Conservation (phyloP, 305 asterid genomes). For the Solanum aculeatissimum region DNA sequence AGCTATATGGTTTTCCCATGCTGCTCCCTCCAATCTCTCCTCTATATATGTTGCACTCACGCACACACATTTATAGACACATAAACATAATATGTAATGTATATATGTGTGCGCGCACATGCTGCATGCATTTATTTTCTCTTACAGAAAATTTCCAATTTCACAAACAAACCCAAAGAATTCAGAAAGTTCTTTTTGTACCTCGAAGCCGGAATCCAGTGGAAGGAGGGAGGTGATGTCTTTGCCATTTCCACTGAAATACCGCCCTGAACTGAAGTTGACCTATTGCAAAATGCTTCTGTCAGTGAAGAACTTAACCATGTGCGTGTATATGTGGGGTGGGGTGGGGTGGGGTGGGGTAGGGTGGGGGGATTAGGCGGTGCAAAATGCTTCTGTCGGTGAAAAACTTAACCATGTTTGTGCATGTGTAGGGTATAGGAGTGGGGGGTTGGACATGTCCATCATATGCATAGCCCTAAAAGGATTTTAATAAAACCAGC, state of each 20-base stretch:
- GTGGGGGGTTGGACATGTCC: background rate
- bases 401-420: background rate
- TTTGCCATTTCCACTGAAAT: constrained; percentile 59
- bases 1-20: background rate
- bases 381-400: constrained; percentile 7
- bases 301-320: constrained; percentile 6
- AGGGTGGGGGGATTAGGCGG: background rate
- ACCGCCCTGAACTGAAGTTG: constrained; percentile 92
- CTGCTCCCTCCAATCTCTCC: background rate
- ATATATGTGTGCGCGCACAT: background rate
- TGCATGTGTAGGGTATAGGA: background rate
- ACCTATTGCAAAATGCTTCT: constrained; percentile 42
- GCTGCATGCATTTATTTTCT: background rate
- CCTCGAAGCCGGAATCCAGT: constrained; percentile 98
- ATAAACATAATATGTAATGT: background rate
- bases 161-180: background rate
- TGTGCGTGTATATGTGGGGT: background rate
- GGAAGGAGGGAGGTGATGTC: constrained; percentile 69
- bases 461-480: background rate
- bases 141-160: background rate
- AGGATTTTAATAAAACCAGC: background rate
- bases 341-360: background rate
- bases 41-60: background rate
- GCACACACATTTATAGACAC: background rate
- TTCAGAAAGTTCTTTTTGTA: constrained; percentile 7